Evolutionary conservation across 2,329 filamentous ascomycete species (phyloP), one percentile per base, ranked within the genome.

Genomic region (Lizonia empirigonia): DNA sequence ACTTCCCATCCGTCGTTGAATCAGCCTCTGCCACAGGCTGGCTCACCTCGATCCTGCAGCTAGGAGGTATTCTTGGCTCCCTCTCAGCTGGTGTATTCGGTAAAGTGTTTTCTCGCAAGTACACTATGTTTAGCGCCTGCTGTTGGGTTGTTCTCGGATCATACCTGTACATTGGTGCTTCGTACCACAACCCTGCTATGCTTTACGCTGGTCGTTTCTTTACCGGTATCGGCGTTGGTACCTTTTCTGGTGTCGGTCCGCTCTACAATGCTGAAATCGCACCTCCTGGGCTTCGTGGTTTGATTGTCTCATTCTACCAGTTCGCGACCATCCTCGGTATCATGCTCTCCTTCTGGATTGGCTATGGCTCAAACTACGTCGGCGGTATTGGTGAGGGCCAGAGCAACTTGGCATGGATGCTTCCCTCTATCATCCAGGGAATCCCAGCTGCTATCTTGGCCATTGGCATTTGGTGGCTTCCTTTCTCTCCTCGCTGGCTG

Each of bases 121-220:
- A 80, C 55, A 80, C 79, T 50, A 82, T 82, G 76, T 79, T 81
- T 53, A 71, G 67, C 8, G 79, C 77, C 1, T 79, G 76, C 52
- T 68, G 68, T 34, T 80, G 78, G 77, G 77, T 68, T 41, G 52
- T 64, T 41, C 53, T 65, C 42, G 59, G 68, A 30, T 63, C 58
- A 34, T 80, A 78, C 39, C 64, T 81, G 3, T 78, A 80, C 50
- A 63, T 71, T 10, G 77, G 78, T 4, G 78, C 78, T 3, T 63
- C 65, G 13, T 56, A 72, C 52, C 60, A 73, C 44, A 70, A 76
- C 37, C 70, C 77, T 0, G 62, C 70, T 1, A 63, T 78, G 44
- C 68, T 81, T 0, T 81, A 80, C 45, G 78, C 78, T 5, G 79
- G 79, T 0, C 63, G 79, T 5, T 79, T 81, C 59, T 74, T 80